Conservation (phyloP, 768 basidiomycete species). For the Wakefieldia striispora region DNA sequence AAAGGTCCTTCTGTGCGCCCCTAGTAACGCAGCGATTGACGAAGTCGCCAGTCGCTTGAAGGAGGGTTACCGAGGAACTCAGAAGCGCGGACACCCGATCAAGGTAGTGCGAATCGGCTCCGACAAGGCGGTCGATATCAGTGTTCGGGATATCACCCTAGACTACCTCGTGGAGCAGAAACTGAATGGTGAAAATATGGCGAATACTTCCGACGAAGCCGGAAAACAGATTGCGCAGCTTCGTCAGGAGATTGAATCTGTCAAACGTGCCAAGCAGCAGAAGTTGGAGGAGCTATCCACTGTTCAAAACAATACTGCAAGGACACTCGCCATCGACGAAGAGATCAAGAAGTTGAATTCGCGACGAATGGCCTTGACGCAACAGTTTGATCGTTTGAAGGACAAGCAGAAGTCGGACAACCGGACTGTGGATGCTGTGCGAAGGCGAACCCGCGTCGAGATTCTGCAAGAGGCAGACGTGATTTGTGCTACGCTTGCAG, state of each 20-base stretch:
- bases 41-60: conserved; percentile 89
- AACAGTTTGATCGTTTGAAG: conserved; percentile 70
- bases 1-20: conserved; percentile 89
- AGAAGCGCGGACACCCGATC: conserved; percentile 51
- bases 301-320: conserved; percentile 56
- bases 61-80: conserved; percentile 63
- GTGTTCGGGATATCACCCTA: conserved; percentile 82
- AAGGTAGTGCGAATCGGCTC: conserved; percentile 92
- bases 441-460: conserved; percentile 68
- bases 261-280: conserved; percentile 56
- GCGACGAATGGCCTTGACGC: conserved; percentile 60
- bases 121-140: conserved; percentile 68
- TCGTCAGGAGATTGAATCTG: conserved; percentile 64
- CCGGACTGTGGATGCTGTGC: conserved; percentile 78
- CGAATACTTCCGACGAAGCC: conserved; percentile 46
- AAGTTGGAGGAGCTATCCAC: conserved; percentile 61
- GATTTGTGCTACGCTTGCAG: conserved; percentile 91
- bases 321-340: conserved; percentile 55
- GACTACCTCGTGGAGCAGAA: conserved; percentile 84
- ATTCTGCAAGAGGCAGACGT: conserved; percentile 90
- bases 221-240: conserved; percentile 57
- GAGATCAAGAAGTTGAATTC: conserved; percentile 68
- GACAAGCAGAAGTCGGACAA: conserved; percentile 81
- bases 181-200: conserved; percentile 44
- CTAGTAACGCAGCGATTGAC: conserved; percentile 97